Base-by-base conservation (phyloP, 257 asterid species). In the Asclepias syriaca region DNA sequence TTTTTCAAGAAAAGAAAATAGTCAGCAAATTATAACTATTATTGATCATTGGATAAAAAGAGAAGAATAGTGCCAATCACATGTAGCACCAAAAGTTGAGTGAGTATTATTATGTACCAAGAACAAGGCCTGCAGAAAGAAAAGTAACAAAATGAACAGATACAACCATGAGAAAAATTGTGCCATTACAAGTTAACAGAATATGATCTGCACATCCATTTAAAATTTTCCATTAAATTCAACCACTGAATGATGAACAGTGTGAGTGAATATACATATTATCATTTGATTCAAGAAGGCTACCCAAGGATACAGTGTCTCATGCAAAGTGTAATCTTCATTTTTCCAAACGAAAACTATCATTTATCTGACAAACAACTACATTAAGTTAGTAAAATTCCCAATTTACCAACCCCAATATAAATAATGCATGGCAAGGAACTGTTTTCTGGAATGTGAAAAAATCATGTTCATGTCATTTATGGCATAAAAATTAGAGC, bases 11-110 rank as follows among this genome's bases (percentile, higher is more conserved):
- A 70, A 65, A 39, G 71, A 67, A 66, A 71, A 40, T 61, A 60
- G 45, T 32, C 46, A 69, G 5, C 27, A 72, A 73, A 73, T 71
- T 21, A 69, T 32, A 69, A 22, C 39, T 22, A 73, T 68, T 43
- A 56, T 9, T 8, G 16, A 69, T 6, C 6, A 13, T 34, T 16
- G 45, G 46, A 54, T 43, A 70, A 59, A 56, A 1, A 15, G 40
- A 22, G 21, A 32, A 50, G 54, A 40, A 21, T 27, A 27, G 22
- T 34, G 21, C 60, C 0, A 21, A 50, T 13, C 61, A 32, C 11
- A 60, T 14, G 21, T 49, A 54, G 51, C 49, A 15, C 68, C n/a
- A 48, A 18, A 39, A 58, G 45, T 58, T 58, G 8, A 1, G 19
- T 3, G 29, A 27, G 27, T 15, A 15, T 14, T 63, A 63, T 40